Evolutionary conservation across 179 eudicot species (phyloP), one percentile per base, ranked within the genome.

Genomic region (Beta lomatogona): DNA sequence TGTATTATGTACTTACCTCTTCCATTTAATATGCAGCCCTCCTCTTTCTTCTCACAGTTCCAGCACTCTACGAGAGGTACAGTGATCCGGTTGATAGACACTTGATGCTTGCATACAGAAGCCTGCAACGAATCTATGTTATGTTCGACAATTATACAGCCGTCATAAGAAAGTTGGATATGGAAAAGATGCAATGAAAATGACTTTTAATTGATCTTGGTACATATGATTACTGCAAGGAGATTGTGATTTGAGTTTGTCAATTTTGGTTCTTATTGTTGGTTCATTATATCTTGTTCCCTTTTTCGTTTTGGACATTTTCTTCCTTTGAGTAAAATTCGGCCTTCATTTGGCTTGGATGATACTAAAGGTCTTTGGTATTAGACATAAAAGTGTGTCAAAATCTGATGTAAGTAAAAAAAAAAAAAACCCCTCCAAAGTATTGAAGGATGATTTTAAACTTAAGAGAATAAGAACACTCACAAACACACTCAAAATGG

Each of bases 1-100:
- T 53, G 4, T 10, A 15, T 71, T 11, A 8, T 50, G 48, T 31
- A 71, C 46, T 71, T 19, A 64, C 36, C 73, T 44, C 57, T 65
- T 81, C 55, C 8, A 41, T 78, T 60, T 25, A 19, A 28, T 31
- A 3, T 85, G 83, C 91, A 95, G 97, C 94, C 82, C 86, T 93
- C 66, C 76, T 88, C 67, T 28, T 89, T 31, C 71, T 90, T 75
- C 93, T 95, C 69, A 90, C 95, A 36, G 31, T 93, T 85, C 98
- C 98, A 13, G 92, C 90, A 28, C 76, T 92, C 45, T 95, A 93
- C 68, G 98, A 92, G 86, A 93, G 88, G 90, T 90, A 86, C 70
- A 92, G 89, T 86, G 88, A 88, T 44, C 77, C 44, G 15, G 73
- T 95, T 16, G 92, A 95, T 78, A 78, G 63, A 76, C 81, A 45